Conservation (phyloP, 2,329 filamentous ascomycete species). For the Chaetomiaceae sp. region DNA sequence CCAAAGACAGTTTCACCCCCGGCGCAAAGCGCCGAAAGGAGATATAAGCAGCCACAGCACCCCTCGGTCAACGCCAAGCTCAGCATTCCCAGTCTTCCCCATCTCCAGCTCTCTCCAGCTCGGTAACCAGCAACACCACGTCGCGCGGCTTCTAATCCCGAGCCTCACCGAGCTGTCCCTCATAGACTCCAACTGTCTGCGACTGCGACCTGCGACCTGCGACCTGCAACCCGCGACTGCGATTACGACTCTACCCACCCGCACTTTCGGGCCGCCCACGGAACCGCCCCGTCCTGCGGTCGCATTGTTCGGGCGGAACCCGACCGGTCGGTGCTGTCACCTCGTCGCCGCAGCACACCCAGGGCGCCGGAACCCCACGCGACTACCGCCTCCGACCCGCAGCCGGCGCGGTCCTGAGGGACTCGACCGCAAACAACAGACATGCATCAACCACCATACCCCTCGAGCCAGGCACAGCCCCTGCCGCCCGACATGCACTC, state of each 20-base stretch:
- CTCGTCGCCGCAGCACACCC: neutral
- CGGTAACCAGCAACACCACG: neutral
- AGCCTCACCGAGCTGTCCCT: neutral
- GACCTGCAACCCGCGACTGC: neutral
- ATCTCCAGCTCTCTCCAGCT: too few species aligned
- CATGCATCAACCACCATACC: slow-evolving; percentile 23
- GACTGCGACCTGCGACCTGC: neutral
- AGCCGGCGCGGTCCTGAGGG: slow-evolving; percentile 14
- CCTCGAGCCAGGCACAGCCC: slow-evolving; percentile 18
- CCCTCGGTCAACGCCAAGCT: slow-evolving; percentile 1
- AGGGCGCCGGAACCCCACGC: neutral
- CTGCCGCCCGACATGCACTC: slow-evolving; percentile 21
- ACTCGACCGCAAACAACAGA: slow-evolving; percentile 13
- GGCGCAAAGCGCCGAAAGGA: neutral
- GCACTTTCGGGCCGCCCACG: neutral
- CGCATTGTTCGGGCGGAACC: neutral
- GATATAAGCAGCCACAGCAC: slow-evolving; percentile 10
- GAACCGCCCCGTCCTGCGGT: neutral
- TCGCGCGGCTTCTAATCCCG: neutral
- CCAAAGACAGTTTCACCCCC: slow-evolving; percentile 7
- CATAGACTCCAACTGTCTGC: too few species aligned
- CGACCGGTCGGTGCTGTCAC: neutral
- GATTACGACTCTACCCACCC: neutral
- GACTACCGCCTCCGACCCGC: slow-evolving; percentile 1
- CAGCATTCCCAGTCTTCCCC: neutral